Evolutionary conservation across 495 filamentous ascomycete species (phyloP), one percentile per base, ranked within the genome.

Genomic region (Aspergillus steynii): DNA sequence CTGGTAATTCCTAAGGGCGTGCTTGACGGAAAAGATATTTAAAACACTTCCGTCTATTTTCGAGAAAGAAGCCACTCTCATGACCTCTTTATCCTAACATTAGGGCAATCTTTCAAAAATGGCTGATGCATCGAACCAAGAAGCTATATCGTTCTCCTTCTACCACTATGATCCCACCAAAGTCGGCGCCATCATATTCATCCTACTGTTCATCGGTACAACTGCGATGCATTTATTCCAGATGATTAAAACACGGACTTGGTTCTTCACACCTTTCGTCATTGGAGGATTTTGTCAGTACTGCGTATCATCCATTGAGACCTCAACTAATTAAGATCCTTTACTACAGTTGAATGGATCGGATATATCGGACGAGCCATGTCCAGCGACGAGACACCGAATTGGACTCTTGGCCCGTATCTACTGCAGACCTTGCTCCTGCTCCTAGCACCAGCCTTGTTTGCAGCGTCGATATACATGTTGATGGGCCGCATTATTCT

Each of bases 201-300:
- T 58, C 62, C 53, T 74, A 7, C 66, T 86, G 88, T 89, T 65
- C 60, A 67, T 50, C 46, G 78, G 51, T 14, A 68, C 77, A 2
- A 68, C 81, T 6, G 25, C 75, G 5, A 58, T 72, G 5, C 87
- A 89, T 59, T 28, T 64, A 28, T 74, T 70, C 50, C 78, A 85
- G 55, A 56, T 88, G 12, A 45, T 77, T 47, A 73, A 65, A 49
- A 77, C 71, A 25, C 71, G 73, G 57, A 83, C 83, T 15, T 89
- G 83, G 85, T 88, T 83, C 65, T 86, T 88, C 58, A 80, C 82
- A 14, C 82, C 87, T 0, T 76, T 88, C 31, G 29, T 83, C 4
- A 63, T 87, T 28, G 86, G 85, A 8, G 80, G 82, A 32, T 50
- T 80, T 14, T 83, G 84, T 86, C 76, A 65, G 78, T 77, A 32